Conservation (phyloP, 805 yeast genomes). For the Ogataea philodendri region DNA sequence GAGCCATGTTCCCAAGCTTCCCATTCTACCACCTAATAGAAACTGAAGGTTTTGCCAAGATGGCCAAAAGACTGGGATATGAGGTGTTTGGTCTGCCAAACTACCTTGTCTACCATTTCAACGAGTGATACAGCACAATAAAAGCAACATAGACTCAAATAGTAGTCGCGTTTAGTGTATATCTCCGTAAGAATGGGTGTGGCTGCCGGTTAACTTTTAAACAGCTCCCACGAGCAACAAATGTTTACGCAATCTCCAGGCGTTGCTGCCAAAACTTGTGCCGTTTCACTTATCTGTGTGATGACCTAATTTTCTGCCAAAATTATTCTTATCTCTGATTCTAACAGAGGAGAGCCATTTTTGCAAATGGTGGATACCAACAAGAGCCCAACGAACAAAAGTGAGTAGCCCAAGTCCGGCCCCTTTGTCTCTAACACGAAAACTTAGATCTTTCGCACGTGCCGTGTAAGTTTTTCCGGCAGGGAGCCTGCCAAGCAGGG, state of each 20-base stretch:
- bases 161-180: no score
- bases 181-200: no score
- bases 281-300: constrained; percentile 7
- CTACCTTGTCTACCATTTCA: constrained; percentile 87
- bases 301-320: constrained; percentile 6
- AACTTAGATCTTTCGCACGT: constrained; percentile 75
- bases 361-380: constrained; percentile 5
- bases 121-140: constrained; percentile 52
- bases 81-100: constrained; percentile 91
- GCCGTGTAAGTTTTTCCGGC: constrained; percentile 90
- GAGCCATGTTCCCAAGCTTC: constrained; percentile 99
- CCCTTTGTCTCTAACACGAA: background rate
- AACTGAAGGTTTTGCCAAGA: constrained; percentile 97
- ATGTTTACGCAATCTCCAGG: no score
- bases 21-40: constrained; percentile 96
- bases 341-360: constrained; percentile 1
- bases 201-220: background rate
- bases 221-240: background rate
- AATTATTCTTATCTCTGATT: constrained; percentile 8
- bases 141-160: no score
- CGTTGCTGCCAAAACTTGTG: background rate
- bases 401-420: constrained; percentile 17
- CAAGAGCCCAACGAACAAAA: constrained; percentile 28
- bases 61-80: constrained; percentile 94
- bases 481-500: constrained; percentile 96